A percentile compares a stretch with the other conserved stretches of the same genome.
These are phyloP conservation scores for Aspergillus candidus DNA, from an alignment of 2,329 filamentous ascomycete species.

Conservation along the genomic window DNA sequence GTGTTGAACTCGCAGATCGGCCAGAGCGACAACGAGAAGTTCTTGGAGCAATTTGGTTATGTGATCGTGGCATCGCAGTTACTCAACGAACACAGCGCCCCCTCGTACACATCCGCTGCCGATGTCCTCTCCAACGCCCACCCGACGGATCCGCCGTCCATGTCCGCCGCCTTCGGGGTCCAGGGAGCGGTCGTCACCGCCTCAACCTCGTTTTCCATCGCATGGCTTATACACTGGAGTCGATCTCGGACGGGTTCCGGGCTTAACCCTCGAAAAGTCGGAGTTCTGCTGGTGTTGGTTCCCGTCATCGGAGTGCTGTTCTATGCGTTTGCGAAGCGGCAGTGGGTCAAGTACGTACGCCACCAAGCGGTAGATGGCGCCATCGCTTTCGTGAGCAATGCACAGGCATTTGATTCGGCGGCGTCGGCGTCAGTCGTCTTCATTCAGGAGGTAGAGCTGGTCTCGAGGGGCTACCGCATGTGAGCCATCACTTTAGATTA, in stretches of 20 bases:
- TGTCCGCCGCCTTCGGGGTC: conserved; percentile 50
- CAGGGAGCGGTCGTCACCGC: conserved; percentile 62
- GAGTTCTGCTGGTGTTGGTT: conserved; percentile 41
- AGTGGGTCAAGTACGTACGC: conserved; percentile 74
- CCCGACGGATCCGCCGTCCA: conserved; percentile 25
- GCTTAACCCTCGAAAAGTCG: conserved; percentile 38
- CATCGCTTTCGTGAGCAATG: conserved; percentile 62
- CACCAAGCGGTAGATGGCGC: conserved; percentile 67
- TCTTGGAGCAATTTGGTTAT: conserved; percentile 89
- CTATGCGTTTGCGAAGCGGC: conserved; percentile 68
- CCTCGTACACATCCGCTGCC: conserved; percentile 35
- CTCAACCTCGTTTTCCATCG: conserved; percentile 54
- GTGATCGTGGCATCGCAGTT: conserved; percentile 88
- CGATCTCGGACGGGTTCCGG: conserved; percentile 49
- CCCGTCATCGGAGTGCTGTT: conserved; percentile 51
- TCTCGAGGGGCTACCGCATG: conserved; percentile 84
- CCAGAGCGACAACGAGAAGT: conserved; percentile 71
- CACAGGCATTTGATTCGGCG: conserved; percentile 75
- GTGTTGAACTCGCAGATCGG: conserved; percentile 49
- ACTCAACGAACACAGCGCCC: conserved; percentile 56
- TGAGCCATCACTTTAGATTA: conserved; percentile 38
- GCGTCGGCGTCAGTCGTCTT: conserved; percentile 70
- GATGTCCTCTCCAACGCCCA: conserved; percentile 28
- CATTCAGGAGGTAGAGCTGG: conserved; percentile 91
- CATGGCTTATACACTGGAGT: conserved; percentile 66